A percentile compares a stretch with the other conserved stretches of the same genome.
phyloP scores from a whole-genome alignment of 108 stramenopile genomes.

The Skeletonema grethae region DNA sequence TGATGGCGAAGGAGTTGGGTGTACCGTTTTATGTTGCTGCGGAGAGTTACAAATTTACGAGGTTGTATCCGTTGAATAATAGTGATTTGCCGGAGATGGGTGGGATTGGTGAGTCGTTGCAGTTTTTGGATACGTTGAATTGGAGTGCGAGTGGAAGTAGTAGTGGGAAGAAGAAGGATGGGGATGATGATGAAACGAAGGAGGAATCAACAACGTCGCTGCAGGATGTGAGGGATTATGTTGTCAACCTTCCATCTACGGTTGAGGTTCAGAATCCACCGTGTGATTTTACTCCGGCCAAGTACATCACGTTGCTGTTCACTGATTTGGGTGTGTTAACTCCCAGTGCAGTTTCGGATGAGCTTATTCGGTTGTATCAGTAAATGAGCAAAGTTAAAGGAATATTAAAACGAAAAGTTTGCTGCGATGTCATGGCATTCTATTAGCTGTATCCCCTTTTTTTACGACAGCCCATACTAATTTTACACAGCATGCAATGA shows the following conservation, averaged over 20 bases:
- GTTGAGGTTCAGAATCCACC: constrained; percentile 72
- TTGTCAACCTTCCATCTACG: constrained; percentile 55
- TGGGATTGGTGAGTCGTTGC: constrained; percentile 28
- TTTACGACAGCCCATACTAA: too few relatives aligned
- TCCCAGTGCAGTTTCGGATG: constrained; percentile 97
- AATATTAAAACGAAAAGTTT: background rate
- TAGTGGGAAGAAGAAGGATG: background rate
- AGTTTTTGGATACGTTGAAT: constrained; percentile 63
- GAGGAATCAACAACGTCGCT: constrained; percentile 1
- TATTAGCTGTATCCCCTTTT: background rate
- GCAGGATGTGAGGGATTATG: background rate
- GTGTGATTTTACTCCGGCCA: constrained; percentile 95
- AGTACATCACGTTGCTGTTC: constrained; percentile 96
- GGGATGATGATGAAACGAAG: constrained; percentile 6
- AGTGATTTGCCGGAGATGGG: constrained; percentile 74
- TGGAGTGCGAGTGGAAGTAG: constrained; percentile 34
- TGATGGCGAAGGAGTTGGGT: constrained; percentile 84
- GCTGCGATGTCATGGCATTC: background rate
- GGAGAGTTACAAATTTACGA: constrained; percentile 97
- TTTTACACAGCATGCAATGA: too few relatives aligned
- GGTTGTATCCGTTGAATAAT: constrained; percentile 94
- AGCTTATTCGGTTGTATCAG: constrained; percentile 95
- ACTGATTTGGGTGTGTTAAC: constrained; percentile 98
- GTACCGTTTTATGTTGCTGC: constrained; percentile 98
- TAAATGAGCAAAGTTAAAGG: constrained; percentile 25